Evolutionary conservation across 257 asterid species (phyloP), one percentile per base, ranked within the genome.

Genomic region (Solanum pennellii): DNA sequence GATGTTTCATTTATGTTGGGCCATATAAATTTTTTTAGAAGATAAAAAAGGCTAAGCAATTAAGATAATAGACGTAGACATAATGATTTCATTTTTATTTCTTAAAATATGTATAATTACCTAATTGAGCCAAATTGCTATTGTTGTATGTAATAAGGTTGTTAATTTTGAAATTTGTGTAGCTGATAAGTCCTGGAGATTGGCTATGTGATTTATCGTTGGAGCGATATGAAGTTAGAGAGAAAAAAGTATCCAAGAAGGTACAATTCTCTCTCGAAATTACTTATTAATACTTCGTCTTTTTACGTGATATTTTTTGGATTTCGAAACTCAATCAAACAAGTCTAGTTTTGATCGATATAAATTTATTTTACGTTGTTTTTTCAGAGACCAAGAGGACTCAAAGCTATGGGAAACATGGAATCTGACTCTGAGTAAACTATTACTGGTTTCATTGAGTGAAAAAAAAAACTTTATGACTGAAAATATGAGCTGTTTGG

Each of bases 201-300:
- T 92, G 94, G 93, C 89, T 92, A 1, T 91, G 94, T 76, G 94
- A 92, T 87, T 87, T 92, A 44, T 84, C 93, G 6, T 68, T 92
- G 29, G 94, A 92, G 86, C 83, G 94, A 7, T 92, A 92, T 29
- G 93, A 92, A 84, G 94, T 92, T 29, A 83, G 93, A 66, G 94
- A 92, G 88, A 92, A 92, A 72, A 92, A 92, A 83, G 92, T 92
- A 71, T 79, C 94, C 21, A 91, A 92, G 89, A 92, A 92, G 94
- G 94, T 92, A 16, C 3, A 49, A 49, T 49, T 49, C 60, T 49
- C 60, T 49, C 21, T 49, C 60, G 21, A 49, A 5, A 49, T 49
- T 49, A 49, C 21, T 49, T 49, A 15, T 49, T 2, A 15, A 49
- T 49, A 49, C 3, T 2, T 5, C 60, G 8, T 47, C 59, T 14